Base-by-base conservation (phyloP, 2,329 filamentous ascomycete genomes). In the Paraphoma sp. region DNA sequence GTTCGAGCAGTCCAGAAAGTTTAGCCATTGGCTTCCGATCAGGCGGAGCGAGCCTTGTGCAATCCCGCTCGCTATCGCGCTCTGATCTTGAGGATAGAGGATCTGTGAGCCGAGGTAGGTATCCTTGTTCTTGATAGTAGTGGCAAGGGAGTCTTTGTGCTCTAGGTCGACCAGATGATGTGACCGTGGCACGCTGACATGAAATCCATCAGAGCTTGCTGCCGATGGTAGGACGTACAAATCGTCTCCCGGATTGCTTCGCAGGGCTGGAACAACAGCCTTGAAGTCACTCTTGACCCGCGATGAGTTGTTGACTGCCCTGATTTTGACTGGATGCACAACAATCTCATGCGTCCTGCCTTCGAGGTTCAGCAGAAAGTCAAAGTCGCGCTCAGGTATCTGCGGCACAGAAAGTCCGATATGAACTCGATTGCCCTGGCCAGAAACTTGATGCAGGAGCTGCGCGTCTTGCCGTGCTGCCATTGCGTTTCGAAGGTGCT, bases 361-460 rank as follows among this genome's bases (percentile, higher is more conserved):
- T 2, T 55, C 14, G 9, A 63, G 40, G 8, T 53, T 53, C 9
- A 70, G 41, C 9, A 72, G 55, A 45, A 72, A 70, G 3, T 67
- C 68, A 47, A 72, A 72, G 48, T 72, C 69, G 23, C 59, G 54
- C n/a, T 55, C 54, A 16, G 63, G 59, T 14, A 71, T 67, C 33
- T 65, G 66, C 14, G 69, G 68, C 3, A 70, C 62, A 12, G 62
- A 62, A 3, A 72, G 56, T 1, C 68, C 69, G 16, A 72, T 70
- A 41, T 71, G 68, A 6, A 69, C 47, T 23, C 45, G 51, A 23
- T 59, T 59, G 5, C 50, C 52, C 16, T 48, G 45, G 5, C 54
- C 51, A 4, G 58, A 62, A 18, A 64, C 64, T 16, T 54, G 57
- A 17, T 71, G 63, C 4, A 72, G 53, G 16, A 71, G 51, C 30